A percentile compares a stretch with the other conserved stretches of the same genome.
phyloP scores from a whole-genome alignment of 441 rosid genomes.

The Mallotus repandus region DNA sequence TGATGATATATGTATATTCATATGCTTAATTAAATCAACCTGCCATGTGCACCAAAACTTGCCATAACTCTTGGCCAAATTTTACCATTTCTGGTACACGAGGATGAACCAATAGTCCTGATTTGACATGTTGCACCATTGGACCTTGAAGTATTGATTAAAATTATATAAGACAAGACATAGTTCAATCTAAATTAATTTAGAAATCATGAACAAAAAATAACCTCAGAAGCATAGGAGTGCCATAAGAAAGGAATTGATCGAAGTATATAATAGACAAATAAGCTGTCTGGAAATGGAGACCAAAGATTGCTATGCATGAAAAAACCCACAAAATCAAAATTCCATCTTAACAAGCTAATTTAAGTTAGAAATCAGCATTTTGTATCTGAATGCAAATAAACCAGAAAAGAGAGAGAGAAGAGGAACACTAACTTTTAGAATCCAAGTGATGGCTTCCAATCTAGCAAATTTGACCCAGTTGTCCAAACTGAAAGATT shows the following conservation, averaged over 20 bases:
- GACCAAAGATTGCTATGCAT: conserved; percentile 44
- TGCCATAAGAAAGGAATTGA: conserved; percentile 76
- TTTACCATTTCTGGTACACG: conserved; percentile 54
- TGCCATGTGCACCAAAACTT: conserved; percentile 95
- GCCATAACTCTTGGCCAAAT: conserved; percentile 63
- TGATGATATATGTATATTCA: no score
- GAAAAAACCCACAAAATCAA: conserved; percentile 9
- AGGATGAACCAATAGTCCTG: conserved; percentile 71
- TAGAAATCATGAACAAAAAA: background rate
- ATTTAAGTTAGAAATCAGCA: background rate
- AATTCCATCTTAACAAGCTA: background rate
- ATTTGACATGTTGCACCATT: conserved; percentile 44
- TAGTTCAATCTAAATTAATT: background rate
- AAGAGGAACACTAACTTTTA: conserved; percentile 35
- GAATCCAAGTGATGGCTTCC: conserved; percentile 53
- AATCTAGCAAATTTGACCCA: conserved; percentile 39
- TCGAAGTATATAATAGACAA: conserved; percentile 56
- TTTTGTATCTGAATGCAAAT: background rate
- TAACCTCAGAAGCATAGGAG: conserved; percentile 79
- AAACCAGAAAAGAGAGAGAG: background rate
- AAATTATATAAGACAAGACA: background rate
- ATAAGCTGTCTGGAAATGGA: conserved; percentile 47
- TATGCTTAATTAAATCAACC: conserved; percentile 39
- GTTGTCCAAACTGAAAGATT: conserved; percentile 25
- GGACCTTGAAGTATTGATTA: background rate